Percentiles rank a stretch among this genome's conserved stretches.
These are phyloP conservation scores for Zalaria obscura DNA, from an alignment of 2,329 filamentous ascomycete genomes.

Conservation along the genomic window DNA sequence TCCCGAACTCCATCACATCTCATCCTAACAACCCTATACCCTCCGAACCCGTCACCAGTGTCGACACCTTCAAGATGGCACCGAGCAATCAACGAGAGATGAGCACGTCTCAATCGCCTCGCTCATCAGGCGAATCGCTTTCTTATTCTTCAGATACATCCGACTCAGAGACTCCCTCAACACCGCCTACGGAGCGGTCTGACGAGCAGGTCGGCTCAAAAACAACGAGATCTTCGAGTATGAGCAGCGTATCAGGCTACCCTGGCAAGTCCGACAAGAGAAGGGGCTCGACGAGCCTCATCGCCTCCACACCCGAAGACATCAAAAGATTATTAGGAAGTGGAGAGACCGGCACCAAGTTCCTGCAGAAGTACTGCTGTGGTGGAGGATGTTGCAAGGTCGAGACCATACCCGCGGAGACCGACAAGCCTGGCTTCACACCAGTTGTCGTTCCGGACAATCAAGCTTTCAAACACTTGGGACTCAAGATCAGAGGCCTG, in stretches of 20 bases:
- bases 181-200: slow-evolving; percentile 28
- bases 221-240: slow-evolving; percentile 9
- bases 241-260: not conserved
- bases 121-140: slow-evolving; percentile 26
- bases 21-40: slow-evolving; percentile 33
- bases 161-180: slow-evolving; percentile 28
- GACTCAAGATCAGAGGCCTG: slow-evolving; percentile 62
- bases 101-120: slow-evolving; percentile 16
- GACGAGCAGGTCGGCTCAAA: slow-evolving; percentile 19
- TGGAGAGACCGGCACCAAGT: slow-evolving; percentile 39
- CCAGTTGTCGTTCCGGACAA: slow-evolving; percentile 57
- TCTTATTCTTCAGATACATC: slow-evolving; percentile 24
- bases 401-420: slow-evolving; percentile 37
- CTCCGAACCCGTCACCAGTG: slow-evolving; percentile 20
- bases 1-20: slow-evolving; percentile 28
- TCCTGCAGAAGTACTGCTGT: slow-evolving; percentile 49
- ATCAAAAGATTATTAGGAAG: slow-evolving; percentile 43
- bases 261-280: slow-evolving; percentile 16
- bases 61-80: slow-evolving; percentile 5
- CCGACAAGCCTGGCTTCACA: slow-evolving; percentile 25
- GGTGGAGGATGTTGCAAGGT: slow-evolving; percentile 51
- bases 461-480: slow-evolving; percentile 65
- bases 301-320: slow-evolving; percentile 42
- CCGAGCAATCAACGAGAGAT: slow-evolving; percentile 3
- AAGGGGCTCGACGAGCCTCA: slow-evolving; percentile 55